A percentile compares a stretch with the other conserved stretches of the same genome.
phyloP scores from a whole-genome alignment of 257 asterid species.

The Anisodus acutangulus region DNA sequence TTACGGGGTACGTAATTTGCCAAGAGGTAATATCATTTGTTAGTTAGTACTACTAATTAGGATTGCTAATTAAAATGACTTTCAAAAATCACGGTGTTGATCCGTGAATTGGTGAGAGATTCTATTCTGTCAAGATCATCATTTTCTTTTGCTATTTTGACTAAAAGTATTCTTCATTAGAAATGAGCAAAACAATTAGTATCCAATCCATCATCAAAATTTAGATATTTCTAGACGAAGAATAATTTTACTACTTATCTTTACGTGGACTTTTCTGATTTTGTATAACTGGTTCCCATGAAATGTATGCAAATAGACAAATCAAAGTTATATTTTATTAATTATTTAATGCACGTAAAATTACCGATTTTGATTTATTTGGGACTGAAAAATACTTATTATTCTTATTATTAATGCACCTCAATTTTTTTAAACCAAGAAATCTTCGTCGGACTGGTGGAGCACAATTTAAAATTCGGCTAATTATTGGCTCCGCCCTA shows the following conservation, averaged over 20 bases:
- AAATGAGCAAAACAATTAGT: neutral
- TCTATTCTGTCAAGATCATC: constrained; percentile 31
- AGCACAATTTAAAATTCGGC: too few species aligned
- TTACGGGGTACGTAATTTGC: neutral
- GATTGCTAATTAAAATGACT: constrained; percentile 53
- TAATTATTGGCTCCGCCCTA: too few species aligned
- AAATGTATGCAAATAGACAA: neutral
- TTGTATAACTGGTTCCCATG: neutral
- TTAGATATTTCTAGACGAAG: too few species aligned
- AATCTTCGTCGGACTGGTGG: too few species aligned
- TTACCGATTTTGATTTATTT: neutral
- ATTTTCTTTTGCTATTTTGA: constrained; percentile 30
- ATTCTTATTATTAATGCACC: too few species aligned
- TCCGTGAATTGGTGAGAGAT: constrained; percentile 35
- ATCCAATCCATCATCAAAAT: too few species aligned
- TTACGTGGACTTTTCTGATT: neutral
- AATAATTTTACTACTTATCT: too few species aligned
- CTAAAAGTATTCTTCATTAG: neutral
- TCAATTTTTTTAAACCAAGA: too few species aligned
- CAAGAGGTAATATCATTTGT: neutral
- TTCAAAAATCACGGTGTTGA: constrained; percentile 70
- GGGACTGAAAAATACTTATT: neutral
- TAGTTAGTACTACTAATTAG: neutral
- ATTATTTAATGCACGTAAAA: neutral
- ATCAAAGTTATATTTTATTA: neutral